phyloP scores from a whole-genome alignment of 345 rosid species.

The Syzygium oleosum region DNA sequence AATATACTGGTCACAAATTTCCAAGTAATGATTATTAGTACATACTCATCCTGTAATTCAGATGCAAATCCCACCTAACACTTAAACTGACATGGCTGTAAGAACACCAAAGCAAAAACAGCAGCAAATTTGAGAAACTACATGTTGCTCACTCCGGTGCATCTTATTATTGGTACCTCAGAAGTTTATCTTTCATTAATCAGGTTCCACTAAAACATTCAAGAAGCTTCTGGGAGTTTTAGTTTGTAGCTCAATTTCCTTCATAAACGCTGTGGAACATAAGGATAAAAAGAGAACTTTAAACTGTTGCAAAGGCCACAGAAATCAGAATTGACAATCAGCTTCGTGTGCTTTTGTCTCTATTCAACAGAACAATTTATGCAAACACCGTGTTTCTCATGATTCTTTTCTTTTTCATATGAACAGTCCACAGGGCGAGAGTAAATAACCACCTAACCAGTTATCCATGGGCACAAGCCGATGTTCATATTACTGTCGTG shows the following conservation, averaged over 20 bases:
- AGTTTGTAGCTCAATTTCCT: not conserved
- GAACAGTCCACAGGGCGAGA: not conserved
- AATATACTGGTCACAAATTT: not conserved
- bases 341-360: not conserved
- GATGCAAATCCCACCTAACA: not conserved
- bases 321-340: too few species aligned
- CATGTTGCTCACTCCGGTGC: not conserved
- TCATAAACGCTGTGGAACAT: not conserved
- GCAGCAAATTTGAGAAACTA: not conserved
- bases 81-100: not conserved
- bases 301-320: not conserved
- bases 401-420: not conserved
- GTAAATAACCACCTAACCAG: not conserved
- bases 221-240: not conserved
- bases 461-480: not conserved
- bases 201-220: not conserved
- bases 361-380: not conserved
- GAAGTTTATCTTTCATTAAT: not conserved
- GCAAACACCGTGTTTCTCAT: too few species aligned
- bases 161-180: not conserved
- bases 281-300: not conserved
- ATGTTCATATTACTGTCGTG: not conserved
- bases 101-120: not conserved
- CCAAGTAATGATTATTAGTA: not conserved
- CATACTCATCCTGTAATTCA: not conserved